Percentiles rank a stretch among this genome's conserved stretches.
Evolutionary conservation across 1,284 basidiomycete species (phyloP).

Genomic region (Inonotus obliquus): DNA sequence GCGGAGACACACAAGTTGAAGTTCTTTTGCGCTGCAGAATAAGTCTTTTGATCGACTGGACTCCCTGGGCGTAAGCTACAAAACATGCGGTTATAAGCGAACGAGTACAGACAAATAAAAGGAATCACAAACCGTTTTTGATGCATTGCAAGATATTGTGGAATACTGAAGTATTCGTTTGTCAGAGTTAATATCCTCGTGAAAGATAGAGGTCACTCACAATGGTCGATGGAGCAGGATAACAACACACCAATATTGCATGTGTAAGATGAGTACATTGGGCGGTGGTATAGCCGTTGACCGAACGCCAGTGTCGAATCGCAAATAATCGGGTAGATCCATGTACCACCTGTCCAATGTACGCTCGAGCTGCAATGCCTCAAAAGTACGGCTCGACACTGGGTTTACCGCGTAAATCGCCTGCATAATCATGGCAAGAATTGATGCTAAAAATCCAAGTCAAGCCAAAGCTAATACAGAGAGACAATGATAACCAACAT

Average conservation of each 20-base stretch:
- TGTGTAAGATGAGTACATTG: constrained; percentile 72
- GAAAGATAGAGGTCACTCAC: constrained; percentile 41
- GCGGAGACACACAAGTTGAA: constrained; percentile 70
- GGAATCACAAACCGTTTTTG: constrained; percentile 28
- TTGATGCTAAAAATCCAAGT: constrained; percentile 41
- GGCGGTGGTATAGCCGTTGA: constrained; percentile 43
- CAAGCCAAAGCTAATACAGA: not conserved
- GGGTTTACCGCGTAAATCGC: constrained; percentile 70
- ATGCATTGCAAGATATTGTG: constrained; percentile 17
- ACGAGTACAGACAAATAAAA: not conserved
- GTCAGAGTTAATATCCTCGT: not conserved
- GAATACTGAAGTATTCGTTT: constrained; percentile 12
- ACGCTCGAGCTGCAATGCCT: constrained; percentile 58
- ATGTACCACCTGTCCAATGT: constrained; percentile 75
- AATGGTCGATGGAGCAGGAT: constrained; percentile 79
- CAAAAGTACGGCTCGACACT: constrained; percentile 48
- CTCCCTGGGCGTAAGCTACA: constrained; percentile 24
- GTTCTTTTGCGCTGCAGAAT: constrained; percentile 54
- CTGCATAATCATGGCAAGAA: constrained; percentile 65
- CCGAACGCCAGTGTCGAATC: constrained; percentile 48
- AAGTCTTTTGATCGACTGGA: constrained; percentile 45
- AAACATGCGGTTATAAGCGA: not conserved
- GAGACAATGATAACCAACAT: constrained; percentile 41
- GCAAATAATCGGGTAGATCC: constrained; percentile 65
- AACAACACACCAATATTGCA: constrained; percentile 84